A percentile compares a stretch with the other conserved stretches of the same genome.
Conservation (phyloP, 2,329 filamentous ascomycete species). For the Cordyceps farinosa region DNA sequence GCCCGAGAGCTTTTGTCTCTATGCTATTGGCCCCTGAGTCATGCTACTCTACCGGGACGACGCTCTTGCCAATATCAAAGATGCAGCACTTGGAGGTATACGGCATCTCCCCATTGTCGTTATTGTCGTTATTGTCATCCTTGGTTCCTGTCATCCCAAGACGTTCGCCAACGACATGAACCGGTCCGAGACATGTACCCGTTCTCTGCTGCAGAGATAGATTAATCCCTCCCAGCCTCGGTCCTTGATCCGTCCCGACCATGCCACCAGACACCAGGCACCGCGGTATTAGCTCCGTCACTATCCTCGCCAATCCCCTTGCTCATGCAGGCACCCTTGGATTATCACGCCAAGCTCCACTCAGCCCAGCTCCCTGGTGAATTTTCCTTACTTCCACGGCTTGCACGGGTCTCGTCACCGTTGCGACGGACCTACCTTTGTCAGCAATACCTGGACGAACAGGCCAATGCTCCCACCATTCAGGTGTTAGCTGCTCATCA, state of each 20-base stretch:
- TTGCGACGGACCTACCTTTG: not conserved
- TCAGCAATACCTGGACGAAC: not conserved
- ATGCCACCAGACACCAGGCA: not conserved
- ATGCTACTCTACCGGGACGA: not conserved
- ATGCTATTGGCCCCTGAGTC: not conserved
- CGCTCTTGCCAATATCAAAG: too few relatives aligned
- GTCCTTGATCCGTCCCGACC: not conserved
- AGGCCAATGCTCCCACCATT: not conserved
- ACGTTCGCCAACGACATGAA: conserved; percentile 1
- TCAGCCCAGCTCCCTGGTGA: not conserved
- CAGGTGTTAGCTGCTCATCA: conserved; percentile 8
- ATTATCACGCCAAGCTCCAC: conserved; percentile 6
- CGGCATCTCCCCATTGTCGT: not conserved
- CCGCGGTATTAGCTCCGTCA: conserved; percentile 2
- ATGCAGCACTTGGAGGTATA: too few relatives aligned
- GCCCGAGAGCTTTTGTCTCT: not conserved
- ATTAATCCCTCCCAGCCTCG: not conserved
- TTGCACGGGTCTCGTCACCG: too few relatives aligned
- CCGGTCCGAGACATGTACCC: conserved; percentile 3
- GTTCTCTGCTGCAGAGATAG: conserved; percentile 1
- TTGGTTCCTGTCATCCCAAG: not conserved
- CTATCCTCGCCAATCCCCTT: conserved; percentile 6
- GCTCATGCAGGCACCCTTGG: conserved; percentile 1
- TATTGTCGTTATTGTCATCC: not conserved
- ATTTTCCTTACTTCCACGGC: not conserved